phyloP scores from a whole-genome alignment of 2,329 filamentous ascomycete species.

The Colletotrichum zoysiae region DNA sequence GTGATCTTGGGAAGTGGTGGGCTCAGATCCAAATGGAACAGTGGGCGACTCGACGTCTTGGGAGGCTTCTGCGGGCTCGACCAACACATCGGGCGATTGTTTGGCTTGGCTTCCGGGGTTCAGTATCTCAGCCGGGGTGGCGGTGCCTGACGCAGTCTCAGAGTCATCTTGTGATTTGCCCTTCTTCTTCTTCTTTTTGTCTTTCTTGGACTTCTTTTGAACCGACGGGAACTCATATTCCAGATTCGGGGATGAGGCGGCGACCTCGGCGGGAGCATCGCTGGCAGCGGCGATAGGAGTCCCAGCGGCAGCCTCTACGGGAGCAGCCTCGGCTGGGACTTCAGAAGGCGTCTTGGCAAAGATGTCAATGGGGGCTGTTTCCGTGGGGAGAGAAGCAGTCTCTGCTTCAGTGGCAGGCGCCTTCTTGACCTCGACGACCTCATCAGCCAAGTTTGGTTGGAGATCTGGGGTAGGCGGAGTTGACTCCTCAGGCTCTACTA shows the following conservation, averaged over 20 bases:
- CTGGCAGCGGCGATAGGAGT: neutral
- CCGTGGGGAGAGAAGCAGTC: no score
- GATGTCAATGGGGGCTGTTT: neutral
- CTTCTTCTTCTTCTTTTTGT: constrained; percentile 42
- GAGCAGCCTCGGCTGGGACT: neutral
- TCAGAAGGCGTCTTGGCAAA: neutral
- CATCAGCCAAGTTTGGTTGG: neutral
- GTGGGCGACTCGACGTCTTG: neutral
- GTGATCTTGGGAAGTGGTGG: constrained; percentile 6
- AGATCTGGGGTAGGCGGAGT: neutral
- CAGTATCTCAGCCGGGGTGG: constrained; percentile 19
- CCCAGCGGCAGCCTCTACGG: neutral
- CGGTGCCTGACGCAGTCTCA: constrained; percentile 1
- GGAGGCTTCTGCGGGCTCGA: constrained; percentile 5
- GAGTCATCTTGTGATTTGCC: constrained; percentile 20
- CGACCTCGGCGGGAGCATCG: neutral
- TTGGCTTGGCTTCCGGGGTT: neutral
- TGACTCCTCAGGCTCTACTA: neutral
- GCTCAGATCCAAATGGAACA: neutral
- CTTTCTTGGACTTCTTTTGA: constrained; percentile 42
- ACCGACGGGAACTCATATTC: constrained; percentile 41
- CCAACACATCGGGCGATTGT: neutral
- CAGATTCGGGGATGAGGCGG: constrained; percentile 23
- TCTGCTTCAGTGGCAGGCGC: neutral
- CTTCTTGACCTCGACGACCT: neutral